Percentiles rank a stretch among this genome's conserved stretches.
These are phyloP conservation scores for Collybia mongolica DNA, from an alignment of 768 basidiomycete genomes.

Conservation along the genomic window DNA sequence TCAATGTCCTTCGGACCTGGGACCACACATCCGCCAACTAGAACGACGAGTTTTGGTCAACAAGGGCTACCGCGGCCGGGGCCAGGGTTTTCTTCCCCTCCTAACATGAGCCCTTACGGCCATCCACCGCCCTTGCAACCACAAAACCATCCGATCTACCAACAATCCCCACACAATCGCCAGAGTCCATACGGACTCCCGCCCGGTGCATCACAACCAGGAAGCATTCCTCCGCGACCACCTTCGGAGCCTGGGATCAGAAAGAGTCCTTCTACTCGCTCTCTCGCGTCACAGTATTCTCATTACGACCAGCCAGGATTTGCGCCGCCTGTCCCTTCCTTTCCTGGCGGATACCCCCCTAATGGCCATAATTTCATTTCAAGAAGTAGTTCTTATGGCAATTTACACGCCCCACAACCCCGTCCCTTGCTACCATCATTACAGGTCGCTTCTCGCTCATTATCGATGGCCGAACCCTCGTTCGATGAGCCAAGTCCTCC, in stretches of 20 bases:
- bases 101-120: slow-evolving; percentile 6
- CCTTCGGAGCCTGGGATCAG: slow-evolving; percentile 49
- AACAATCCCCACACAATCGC: slow-evolving; percentile 14
- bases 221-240: slow-evolving; percentile 28
- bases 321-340: slow-evolving; percentile 42
- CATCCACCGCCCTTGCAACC: slow-evolving; percentile 17
- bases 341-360: slow-evolving; percentile 35
- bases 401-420: slow-evolving; percentile 39
- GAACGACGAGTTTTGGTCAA: slow-evolving; percentile 8
- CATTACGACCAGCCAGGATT: slow-evolving; percentile 36
- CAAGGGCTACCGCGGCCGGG: slow-evolving; percentile 11
- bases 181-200: slow-evolving; percentile 13
- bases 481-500: slow-evolving; percentile 81
- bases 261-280: slow-evolving; percentile 60
- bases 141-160: slow-evolving; percentile 8
- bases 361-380: slow-evolving; percentile 25
- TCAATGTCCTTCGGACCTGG: slow-evolving; percentile 22
- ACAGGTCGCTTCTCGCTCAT: slow-evolving; percentile 48
- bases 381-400: slow-evolving; percentile 37
- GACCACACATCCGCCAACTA: slow-evolving; percentile 1
- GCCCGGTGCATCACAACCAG: slow-evolving; percentile 3
- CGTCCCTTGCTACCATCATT: slow-evolving; percentile 66
- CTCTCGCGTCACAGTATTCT: slow-evolving; percentile 51
- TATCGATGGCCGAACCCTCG: slow-evolving; percentile 50
- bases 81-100: slow-evolving; percentile 8